Evolutionary conservation across 306 rosid species (phyloP).

Genomic region (Coriaria nepalensis): DNA sequence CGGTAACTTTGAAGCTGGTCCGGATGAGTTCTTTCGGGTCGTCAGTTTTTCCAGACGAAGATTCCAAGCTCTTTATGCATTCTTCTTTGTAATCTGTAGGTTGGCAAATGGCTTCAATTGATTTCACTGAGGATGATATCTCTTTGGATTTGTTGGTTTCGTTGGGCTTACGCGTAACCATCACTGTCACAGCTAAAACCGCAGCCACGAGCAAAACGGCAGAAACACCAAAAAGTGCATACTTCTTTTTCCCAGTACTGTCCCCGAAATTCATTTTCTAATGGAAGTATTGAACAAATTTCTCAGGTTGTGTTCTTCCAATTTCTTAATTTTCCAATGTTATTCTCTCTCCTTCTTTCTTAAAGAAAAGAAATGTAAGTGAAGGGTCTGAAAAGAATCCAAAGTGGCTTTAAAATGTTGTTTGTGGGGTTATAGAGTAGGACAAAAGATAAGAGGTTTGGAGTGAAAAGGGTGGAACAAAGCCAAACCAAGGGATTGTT

Average conservation of each 20-base stretch:
- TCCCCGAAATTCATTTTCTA: slow-evolving; percentile 18
- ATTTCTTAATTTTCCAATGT: too few relatives aligned
- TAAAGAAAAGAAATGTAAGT: too few relatives aligned
- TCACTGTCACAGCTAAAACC: slow-evolving; percentile 37
- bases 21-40: slow-evolving; percentile 41
- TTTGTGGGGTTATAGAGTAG: too few relatives aligned
- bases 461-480: too few relatives aligned
- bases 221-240: slow-evolving; percentile 19
- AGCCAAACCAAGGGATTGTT: too few relatives aligned
- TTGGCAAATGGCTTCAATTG: slow-evolving; percentile 35
- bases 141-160: not conserved
- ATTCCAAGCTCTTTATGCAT: slow-evolving; percentile 22
- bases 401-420: too few relatives aligned
- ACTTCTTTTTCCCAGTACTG: slow-evolving; percentile 7
- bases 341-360: too few relatives aligned
- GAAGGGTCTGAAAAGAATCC: too few relatives aligned
- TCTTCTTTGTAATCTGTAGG: slow-evolving; percentile 46
- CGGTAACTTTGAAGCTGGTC: slow-evolving; percentile 28
- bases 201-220: slow-evolving; percentile 35
- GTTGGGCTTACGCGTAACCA: slow-evolving; percentile 9
- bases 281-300: too few relatives aligned
- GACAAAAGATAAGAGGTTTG: too few relatives aligned
- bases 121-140: slow-evolving; percentile 22
- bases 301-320: too few relatives aligned
- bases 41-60: slow-evolving; percentile 17